Conservation (phyloP, 768 basidiomycete species). For the Hypsizygus marmoreus region DNA sequence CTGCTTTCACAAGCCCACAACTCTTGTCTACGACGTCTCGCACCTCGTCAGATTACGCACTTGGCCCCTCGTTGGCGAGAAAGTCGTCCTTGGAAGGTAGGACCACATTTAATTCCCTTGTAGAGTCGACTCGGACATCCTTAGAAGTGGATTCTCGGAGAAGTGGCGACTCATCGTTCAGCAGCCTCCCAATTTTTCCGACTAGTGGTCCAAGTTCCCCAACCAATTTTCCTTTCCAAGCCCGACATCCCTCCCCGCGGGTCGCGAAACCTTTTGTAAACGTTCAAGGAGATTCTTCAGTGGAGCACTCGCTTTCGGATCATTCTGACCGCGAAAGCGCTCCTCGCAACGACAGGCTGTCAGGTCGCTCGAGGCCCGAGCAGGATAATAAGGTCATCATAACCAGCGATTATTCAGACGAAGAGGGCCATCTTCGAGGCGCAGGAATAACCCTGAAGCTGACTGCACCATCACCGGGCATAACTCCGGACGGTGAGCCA, state of each 20-base stretch:
- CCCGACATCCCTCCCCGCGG: constrained; percentile 3
- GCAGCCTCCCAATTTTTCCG: constrained; percentile 42
- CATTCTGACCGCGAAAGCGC: constrained; percentile 3
- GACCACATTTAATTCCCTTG: constrained; percentile 59
- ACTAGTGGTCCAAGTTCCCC: constrained; percentile 17
- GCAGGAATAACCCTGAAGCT: constrained; percentile 13
- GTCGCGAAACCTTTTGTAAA: background rate
- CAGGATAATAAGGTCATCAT: constrained; percentile 10
- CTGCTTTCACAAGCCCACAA: constrained; percentile 20
- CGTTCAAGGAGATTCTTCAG: background rate
- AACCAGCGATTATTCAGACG: constrained; percentile 10
- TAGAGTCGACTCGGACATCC: constrained; percentile 49
- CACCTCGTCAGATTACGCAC: constrained; percentile 39
- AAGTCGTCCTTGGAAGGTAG: constrained; percentile 47
- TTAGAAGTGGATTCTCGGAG: constrained; percentile 44
- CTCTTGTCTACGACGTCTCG: constrained; percentile 25
- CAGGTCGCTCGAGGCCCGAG: constrained; percentile 1
- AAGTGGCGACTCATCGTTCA: constrained; percentile 46
- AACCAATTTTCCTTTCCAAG: background rate
- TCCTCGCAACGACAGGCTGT: background rate
- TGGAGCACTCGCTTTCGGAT: constrained; percentile 8
- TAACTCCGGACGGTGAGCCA: constrained; percentile 5
- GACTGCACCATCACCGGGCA: constrained; percentile 7
- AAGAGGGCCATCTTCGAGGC: constrained; percentile 1
- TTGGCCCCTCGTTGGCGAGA: constrained; percentile 40